phyloP scores from a whole-genome alignment of 176 grass and related monocot species.

The Oryza meridionalis region DNA sequence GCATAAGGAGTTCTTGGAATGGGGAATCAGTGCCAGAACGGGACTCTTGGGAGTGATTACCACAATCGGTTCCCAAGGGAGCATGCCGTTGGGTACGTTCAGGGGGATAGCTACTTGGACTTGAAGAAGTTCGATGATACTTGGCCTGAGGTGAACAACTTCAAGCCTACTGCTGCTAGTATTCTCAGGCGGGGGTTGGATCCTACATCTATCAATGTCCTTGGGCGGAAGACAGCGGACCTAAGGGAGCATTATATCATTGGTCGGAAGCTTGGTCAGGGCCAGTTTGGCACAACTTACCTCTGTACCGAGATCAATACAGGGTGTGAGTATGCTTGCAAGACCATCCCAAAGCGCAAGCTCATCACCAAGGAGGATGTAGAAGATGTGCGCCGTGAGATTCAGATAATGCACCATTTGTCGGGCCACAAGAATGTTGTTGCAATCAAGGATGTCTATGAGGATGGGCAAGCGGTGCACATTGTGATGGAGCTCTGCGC shows the following conservation, averaged over 20 bases:
- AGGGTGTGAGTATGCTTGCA: slow-evolving; percentile 89
- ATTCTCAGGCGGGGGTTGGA: slow-evolving; percentile 53
- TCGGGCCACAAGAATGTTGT: slow-evolving; percentile 90
- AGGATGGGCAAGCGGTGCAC: slow-evolving; percentile 68
- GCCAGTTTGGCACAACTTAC: slow-evolving; percentile 92
- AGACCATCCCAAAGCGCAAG: slow-evolving; percentile 84
- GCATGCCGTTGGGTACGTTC: slow-evolving; percentile 11
- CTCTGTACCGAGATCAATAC: slow-evolving; percentile 84
- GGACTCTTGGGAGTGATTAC: slow-evolving; percentile 60
- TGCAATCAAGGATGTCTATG: slow-evolving; percentile 89
- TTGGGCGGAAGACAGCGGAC: slow-evolving; percentile 67
- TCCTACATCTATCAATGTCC: slow-evolving; percentile 52
- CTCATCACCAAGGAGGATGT: slow-evolving; percentile 77
- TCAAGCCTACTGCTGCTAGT: slow-evolving; percentile 52
- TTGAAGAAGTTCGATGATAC: slow-evolving; percentile 50
- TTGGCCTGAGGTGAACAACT: slow-evolving; percentile 51
- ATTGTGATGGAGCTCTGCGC: slow-evolving; percentile 94
- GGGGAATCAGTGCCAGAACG: slow-evolving; percentile 64
- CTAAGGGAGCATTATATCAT: slow-evolving; percentile 74
- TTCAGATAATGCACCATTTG: slow-evolving; percentile 97
- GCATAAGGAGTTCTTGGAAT: slow-evolving; percentile 39
- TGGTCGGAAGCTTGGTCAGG: slow-evolving; percentile 82
- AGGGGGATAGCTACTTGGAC: slow-evolving; percentile 42
- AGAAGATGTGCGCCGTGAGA: slow-evolving; percentile 88
- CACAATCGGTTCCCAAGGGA: slow-evolving; percentile 37